A percentile compares a stretch with the other conserved stretches of the same genome.
phyloP scores from a whole-genome alignment of 768 basidiomycete species.

The Panus rudis region DNA sequence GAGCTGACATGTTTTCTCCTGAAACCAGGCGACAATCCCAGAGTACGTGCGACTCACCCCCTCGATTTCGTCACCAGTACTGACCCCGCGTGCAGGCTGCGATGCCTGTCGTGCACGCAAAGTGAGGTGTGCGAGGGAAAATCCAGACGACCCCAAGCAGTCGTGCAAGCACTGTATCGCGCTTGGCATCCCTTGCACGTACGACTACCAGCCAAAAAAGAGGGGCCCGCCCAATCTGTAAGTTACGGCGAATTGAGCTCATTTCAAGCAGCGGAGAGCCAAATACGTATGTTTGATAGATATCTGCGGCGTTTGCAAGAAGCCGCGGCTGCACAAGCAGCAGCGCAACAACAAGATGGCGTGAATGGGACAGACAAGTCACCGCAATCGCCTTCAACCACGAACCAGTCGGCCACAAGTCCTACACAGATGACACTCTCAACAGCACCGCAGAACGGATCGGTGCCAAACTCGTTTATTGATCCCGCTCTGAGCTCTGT shows the following conservation, averaged over 20 bases:
- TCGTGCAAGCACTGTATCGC: conserved; percentile 84
- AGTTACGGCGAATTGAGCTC: conserved; percentile 26
- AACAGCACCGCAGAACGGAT: conserved; percentile 9
- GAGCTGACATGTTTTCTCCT: conserved; percentile 28
- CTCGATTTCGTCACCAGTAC: conserved; percentile 17
- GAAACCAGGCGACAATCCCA: conserved; percentile 72
- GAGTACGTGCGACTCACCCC: conserved; percentile 42
- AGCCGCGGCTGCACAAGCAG: conserved; percentile 54
- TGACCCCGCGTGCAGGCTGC: conserved; percentile 47
- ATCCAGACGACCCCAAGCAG: conserved; percentile 67
- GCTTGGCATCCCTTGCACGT: conserved; percentile 79
- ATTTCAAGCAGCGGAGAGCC: not conserved
- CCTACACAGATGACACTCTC: conserved; percentile 43
- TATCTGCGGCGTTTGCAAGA: conserved; percentile 79
- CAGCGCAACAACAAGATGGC: conserved; percentile 34
- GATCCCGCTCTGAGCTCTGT: conserved; percentile 39
- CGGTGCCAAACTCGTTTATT: conserved; percentile 33
- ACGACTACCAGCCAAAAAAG: conserved; percentile 92
- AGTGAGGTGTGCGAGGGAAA: conserved; percentile 77
- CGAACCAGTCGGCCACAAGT: conserved; percentile 45
- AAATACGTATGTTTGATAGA: conserved; percentile 27
- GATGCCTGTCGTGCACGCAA: conserved; percentile 85
- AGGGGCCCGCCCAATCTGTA: conserved; percentile 89
- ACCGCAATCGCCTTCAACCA: conserved; percentile 10
- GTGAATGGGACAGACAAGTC: conserved; percentile 27